Base-by-base conservation (phyloP, 192 early-diverging fungal genomes). In the Coemansia sp. region DNA sequence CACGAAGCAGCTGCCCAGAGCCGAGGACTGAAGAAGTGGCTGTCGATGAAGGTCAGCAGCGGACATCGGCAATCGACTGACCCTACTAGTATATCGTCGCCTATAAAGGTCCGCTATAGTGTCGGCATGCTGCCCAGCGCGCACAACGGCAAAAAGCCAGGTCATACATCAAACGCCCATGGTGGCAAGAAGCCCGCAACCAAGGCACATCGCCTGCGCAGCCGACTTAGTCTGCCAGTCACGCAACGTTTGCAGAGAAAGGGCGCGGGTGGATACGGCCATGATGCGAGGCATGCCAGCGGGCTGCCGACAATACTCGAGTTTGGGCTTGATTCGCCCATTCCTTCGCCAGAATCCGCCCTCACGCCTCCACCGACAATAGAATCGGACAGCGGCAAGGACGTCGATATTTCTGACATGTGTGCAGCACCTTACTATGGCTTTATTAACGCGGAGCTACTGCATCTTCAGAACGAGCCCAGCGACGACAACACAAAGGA, bases 11-110 rank as follows among this genome's bases (percentile, higher is more conserved):
- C 54, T n/a, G 45, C 6, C 9, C 45, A 27, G 19, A 49, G 48
- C 12, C 18, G 67, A 16, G 65, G 68, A 6, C 32, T 77, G 28
- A 77, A 77, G 46, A 58, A 62, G 43, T 77, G 74, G 74, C 44
- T 77, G 40, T 67, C 74, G 31, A 32, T 67, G 45, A 71, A 50
- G 25, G 58, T 60, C 48, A 19, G 33, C 57, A 4, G 21, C 31
- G 28, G 31, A 6, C 32, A 49, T 31, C 25, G 28, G 24, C 56
- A 30, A 14, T 38, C 3, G 24, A 21, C 12, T 2, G 29, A 27
- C 18, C 19, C 19, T 10, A 16, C 23, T 25, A 25, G 14, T 25
- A n/a, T 21, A 2, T n/a, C 33, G 7, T 19, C 33, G 54, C 18
- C 32, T 7, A 8, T 16, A 8, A 56, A 33, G 3, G 28, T 9